Evolutionary conservation across 1,139 yeast genomes (phyloP), one percentile per base, ranked within the genome.

Genomic region (Maudiozyma humilis): DNA sequence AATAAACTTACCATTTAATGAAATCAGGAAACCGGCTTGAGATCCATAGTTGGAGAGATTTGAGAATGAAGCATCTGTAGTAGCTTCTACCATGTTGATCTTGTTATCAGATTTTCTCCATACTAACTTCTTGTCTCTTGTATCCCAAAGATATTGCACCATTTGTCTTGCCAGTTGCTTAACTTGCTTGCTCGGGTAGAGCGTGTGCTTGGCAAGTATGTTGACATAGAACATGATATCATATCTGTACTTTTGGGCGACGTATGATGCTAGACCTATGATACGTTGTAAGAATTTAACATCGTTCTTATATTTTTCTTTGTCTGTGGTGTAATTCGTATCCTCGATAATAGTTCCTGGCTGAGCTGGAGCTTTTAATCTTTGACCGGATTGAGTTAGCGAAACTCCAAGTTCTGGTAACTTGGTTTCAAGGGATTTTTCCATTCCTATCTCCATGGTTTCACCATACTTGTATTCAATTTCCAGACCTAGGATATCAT

Each of bases 221-320:
- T 47, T 47, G n/a, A 46, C 36, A 19, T 43, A 41, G 33, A 38
- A 47, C 12, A 44, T 20, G 10, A 39, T 17, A 14, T 46, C 48
- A 32, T 38, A 46, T 32, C 47, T 27, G 32, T 25, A 46, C 23
- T 44, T 46, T 13, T 42, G 27, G 6, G 35, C 49, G 6, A 49
- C 45, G 36, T 47, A 44, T 7, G 49, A 49, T 34, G 41, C 44
- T 10, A 36, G 38, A 2, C 47, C 47, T 8, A 44, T 33, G 10
- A 44, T 5, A 18, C n/a, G 33, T 37, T 45, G 47, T 40, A 47
- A 17, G 31, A 31, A n/a, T 25, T 44, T 42, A 5, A 47, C 46
- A 8, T 42, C 33, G 12, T 23, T 25, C 15, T 40, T 34, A 27
- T 43, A 40, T n/a, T 40, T 38, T 7, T 35, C 25, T 42, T 40